phyloP scores from a whole-genome alignment of 1,139 yeast species.

The Hyphopichia wangnamkhiaoensis region DNA sequence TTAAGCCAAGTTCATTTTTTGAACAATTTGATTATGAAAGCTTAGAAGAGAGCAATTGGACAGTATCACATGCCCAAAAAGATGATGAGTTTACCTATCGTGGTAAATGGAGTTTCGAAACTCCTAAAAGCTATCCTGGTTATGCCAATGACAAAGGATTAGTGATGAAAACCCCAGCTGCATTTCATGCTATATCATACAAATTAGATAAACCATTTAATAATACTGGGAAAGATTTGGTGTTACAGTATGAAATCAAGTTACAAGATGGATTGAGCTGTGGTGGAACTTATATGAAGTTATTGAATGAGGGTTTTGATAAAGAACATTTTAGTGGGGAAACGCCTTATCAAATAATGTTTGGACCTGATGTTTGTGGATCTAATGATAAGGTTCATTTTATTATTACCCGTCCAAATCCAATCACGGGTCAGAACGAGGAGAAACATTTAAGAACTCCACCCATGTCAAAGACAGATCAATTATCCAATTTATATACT shows the following conservation, averaged over 20 bases:
- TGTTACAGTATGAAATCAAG: constrained; percentile 86
- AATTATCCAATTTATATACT: constrained; percentile 70
- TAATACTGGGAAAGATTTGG: constrained; percentile 63
- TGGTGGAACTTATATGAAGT: constrained; percentile 87
- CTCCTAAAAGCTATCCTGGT: constrained; percentile 53
- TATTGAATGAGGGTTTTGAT: constrained; percentile 51
- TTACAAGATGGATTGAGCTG: constrained; percentile 74
- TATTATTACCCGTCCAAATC: constrained; percentile 62
- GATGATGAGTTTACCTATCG: constrained; percentile 55
- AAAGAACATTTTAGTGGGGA: constrained; percentile 51
- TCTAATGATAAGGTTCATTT: constrained; percentile 76
- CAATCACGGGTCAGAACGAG: constrained; percentile 55
- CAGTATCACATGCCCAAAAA: constrained; percentile 58
- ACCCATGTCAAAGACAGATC: constrained; percentile 63
- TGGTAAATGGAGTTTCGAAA: constrained; percentile 75
- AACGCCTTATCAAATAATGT: constrained; percentile 82
- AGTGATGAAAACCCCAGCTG: constrained; percentile 72
- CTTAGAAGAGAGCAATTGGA: constrained; percentile 58
- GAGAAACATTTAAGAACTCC: constrained; percentile 71
- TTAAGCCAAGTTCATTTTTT: constrained; percentile 50
- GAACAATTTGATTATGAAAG: constrained; percentile 62
- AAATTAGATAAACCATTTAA: constrained; percentile 55
- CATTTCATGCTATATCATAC: constrained; percentile 76
- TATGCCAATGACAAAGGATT: constrained; percentile 68
- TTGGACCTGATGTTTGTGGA: constrained; percentile 95